Conservation (phyloP, 2,329 filamentous ascomycete genomes). For the Cryphonectria nitschkei region DNA sequence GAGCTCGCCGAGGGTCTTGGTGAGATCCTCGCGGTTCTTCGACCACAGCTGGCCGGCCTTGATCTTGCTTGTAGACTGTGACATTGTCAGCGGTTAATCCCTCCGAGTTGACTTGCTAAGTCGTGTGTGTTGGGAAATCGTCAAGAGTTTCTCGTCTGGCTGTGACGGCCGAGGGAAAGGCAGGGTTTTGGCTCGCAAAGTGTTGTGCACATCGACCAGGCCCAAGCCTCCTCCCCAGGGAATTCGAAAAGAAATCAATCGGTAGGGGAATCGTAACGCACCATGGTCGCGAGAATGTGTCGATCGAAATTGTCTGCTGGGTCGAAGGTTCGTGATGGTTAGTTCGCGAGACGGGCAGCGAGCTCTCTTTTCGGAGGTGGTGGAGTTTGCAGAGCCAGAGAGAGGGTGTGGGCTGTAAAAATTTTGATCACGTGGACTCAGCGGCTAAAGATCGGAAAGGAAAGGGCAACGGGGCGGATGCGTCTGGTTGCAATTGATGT, state of each 20-base stretch:
- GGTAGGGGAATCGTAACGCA: constrained; percentile 25
- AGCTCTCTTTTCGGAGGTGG: constrained; percentile 19
- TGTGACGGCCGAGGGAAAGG: constrained; percentile 6
- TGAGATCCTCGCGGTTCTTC: constrained; percentile 99
- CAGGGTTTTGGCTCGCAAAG: constrained; percentile 4
- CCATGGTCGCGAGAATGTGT: constrained; percentile 29
- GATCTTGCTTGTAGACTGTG: constrained; percentile 70
- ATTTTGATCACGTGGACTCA: constrained; percentile 16
- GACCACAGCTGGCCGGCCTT: constrained; percentile 97
- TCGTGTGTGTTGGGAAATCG: constrained; percentile 32
- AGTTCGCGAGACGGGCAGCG: constrained; percentile 23
- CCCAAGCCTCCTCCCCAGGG: not conserved
- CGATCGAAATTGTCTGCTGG: constrained; percentile 29
- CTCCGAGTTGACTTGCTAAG: constrained; percentile 1
- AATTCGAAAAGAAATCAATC: constrained; percentile 19
- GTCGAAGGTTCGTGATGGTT: constrained; percentile 26
- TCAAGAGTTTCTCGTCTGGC: constrained; percentile 5
- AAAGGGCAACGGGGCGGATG: not conserved
- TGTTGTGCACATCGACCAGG: constrained; percentile 9
- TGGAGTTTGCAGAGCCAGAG: constrained; percentile 22
- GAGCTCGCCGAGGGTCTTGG: constrained; percentile 91
- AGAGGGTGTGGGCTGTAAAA: constrained; percentile 15
- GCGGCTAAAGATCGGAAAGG: constrained; percentile 12
- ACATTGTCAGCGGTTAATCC: constrained; percentile 39
- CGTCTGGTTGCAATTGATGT: not conserved